Percentiles rank a stretch among this genome's conserved stretches.
These are phyloP conservation scores for Dothideomycetes sp. DNA, from an alignment of 2,329 filamentous ascomycete species.

Conservation along the genomic window DNA sequence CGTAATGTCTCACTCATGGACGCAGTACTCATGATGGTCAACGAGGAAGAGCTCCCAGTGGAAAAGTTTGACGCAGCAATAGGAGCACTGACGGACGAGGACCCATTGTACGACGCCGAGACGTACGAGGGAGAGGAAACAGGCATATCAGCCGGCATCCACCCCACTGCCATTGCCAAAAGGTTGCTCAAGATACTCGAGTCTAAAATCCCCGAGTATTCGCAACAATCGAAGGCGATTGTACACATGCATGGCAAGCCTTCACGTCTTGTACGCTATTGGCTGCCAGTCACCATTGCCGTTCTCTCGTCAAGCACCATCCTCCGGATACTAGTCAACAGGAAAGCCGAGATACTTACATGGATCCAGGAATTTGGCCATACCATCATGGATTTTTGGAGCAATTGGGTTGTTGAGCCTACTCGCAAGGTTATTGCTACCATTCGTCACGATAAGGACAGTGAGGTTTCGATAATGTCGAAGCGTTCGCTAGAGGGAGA, in stretches of 20 bases:
- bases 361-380: slow-evolving; percentile 73
- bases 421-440: slow-evolving; percentile 75
- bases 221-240: slow-evolving; percentile 45
- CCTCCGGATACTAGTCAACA: slow-evolving; percentile 66
- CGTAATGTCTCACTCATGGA: slow-evolving; percentile 80
- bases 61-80: slow-evolving; percentile 48
- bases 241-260: slow-evolving; percentile 65
- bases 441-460: slow-evolving; percentile 84
- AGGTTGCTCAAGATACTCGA: slow-evolving; percentile 62
- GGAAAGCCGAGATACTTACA: slow-evolving; percentile 63
- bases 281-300: slow-evolving; percentile 65
- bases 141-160: slow-evolving; percentile 17
- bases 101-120: slow-evolving; percentile 37
- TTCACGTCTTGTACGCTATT: slow-evolving; percentile 68
- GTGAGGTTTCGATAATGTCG: slow-evolving; percentile 95
- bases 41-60: slow-evolving; percentile 47
- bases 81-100: slow-evolving; percentile 46
- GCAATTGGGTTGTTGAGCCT: slow-evolving; percentile 91
- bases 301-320: slow-evolving; percentile 79
- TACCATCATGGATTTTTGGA: slow-evolving; percentile 83
- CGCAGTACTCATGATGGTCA: slow-evolving; percentile 66
- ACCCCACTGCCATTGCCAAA: slow-evolving; percentile 50
- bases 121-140: slow-evolving; percentile 26
- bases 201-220: slow-evolving; percentile 59
- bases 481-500: slow-evolving; percentile 84